Percentiles rank a stretch among this genome's conserved stretches.
phyloP scores from a whole-genome alignment of 2,329 filamentous ascomycete species.

The Aureobasidium melanogenum region DNA sequence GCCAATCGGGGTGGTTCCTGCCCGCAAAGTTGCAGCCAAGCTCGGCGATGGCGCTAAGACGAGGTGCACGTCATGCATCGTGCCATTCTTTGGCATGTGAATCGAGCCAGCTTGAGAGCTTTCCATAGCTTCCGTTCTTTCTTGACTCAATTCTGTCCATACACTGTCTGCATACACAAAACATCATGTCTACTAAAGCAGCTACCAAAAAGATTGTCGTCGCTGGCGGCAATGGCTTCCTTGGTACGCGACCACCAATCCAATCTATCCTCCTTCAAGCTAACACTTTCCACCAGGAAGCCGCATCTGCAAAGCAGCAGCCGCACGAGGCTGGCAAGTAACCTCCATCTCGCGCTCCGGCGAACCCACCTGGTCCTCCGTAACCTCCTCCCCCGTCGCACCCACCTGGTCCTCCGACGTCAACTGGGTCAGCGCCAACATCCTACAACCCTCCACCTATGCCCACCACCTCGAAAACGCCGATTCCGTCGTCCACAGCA shows the following conservation, averaged over 20 bases:
- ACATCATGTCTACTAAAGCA: conserved; percentile 32
- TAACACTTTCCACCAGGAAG: conserved; percentile 38
- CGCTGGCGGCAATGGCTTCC: conserved; percentile 86
- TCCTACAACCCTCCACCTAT: conserved; percentile 76
- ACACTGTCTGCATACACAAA: neutral
- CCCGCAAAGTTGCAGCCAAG: neutral
- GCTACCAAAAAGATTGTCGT: conserved; percentile 73
- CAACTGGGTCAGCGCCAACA: conserved; percentile 79
- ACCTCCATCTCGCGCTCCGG: conserved; percentile 93
- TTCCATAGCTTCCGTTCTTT: neutral
- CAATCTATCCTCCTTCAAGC: neutral
- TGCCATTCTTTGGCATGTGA: conserved; percentile 6
- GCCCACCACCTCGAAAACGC: conserved; percentile 64
- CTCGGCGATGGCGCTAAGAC: conserved; percentile 4
- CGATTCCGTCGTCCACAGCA: conserved; percentile 82
- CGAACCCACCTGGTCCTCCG: conserved; percentile 71
- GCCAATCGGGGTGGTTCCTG: conserved; percentile 7
- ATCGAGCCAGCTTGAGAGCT: neutral
- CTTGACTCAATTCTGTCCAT: neutral
- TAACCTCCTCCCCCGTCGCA: conserved; percentile 61
- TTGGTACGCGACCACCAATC: conserved; percentile 44
- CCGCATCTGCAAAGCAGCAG: conserved; percentile 84
- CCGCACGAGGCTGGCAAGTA: conserved; percentile 80
- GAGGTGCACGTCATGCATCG: conserved; percentile 3
- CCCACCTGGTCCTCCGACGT: conserved; percentile 78